Evolutionary conservation across 164 flowering plant species (phyloP).

Genomic region (Vitis vinifera): ASM3070453v1 NC_081805.1:5792001-5792500

Average conservation of each 20-base stretch:
- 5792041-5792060: background rate
- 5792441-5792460: slow-evolving; percentile 48
- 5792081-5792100: background rate
- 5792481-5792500: slow-evolving; percentile 84
- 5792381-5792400: slow-evolving; percentile 68
- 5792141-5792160: slow-evolving; percentile 81
- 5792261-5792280: slow-evolving; percentile 94
- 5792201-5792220: slow-evolving; percentile 97
- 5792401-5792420: slow-evolving; percentile 69
- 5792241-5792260: slow-evolving; percentile 92
- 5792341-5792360: background rate
- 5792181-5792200: slow-evolving; percentile 93
- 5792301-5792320: slow-evolving; percentile 84
- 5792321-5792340: background rate
- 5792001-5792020: too few relatives aligned
- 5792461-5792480: slow-evolving; percentile 73
- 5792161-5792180: slow-evolving; percentile 84
- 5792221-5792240: slow-evolving; percentile 90
- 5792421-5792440: slow-evolving; percentile 77
- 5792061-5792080: background rate
- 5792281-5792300: slow-evolving; percentile 95
- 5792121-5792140: background rate
- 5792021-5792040: too few relatives aligned
- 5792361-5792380: background rate
- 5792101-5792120: background rate